Base-by-base conservation (phyloP, 2,329 filamentous ascomycete species). In the Westerdykella aurantiaca region DNA sequence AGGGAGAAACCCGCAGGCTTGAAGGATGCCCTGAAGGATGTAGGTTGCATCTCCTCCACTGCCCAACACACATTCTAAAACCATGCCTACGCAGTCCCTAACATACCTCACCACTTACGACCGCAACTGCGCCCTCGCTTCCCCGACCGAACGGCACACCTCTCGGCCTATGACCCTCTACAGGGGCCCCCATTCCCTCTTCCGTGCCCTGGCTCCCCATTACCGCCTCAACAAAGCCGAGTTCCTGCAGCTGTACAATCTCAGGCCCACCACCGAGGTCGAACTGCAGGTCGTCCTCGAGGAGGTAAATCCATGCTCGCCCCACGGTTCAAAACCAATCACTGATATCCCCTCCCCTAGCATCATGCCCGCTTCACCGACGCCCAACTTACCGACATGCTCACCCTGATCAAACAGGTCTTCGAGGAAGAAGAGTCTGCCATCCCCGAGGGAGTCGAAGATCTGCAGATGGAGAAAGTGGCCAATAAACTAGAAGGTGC, bases 1-100 rank as follows among this genome's bases (percentile, higher is more conserved):
- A 50, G 64, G 18, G 43, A 44, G 25, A 60, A 58, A 43, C 63
- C 64, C 3, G 72, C 76, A 44, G 83, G 86, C 55, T 68, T 88
- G 33, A 68, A 69, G 5, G 75, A 82, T 38, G 77, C 80, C 57
- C 73, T 83, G 41, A 77, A 74, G 61, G 83, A 88, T 74, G 84
- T 86, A 69, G 37, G 49, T 44, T 29, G 12, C 37, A 34, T 29
- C 16, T 5, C 17, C 10, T 23, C 22, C 25, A 13, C 11, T 41
- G 29, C 37, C 44, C 38, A 47, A 35, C 45, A 45, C 38, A n/a
- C 13, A 18, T 38, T n/a, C 34, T 23, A 35, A 35, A 29, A 31
- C 22, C 34, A 9, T 31, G 12, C 31, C 12, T 33, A 14, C 17
- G 5, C 42, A 67, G 78, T 73, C 57, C 78, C 55, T 72, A 72